Percentiles rank a stretch among this genome's conserved stretches.
Conservation (phyloP, 2,329 filamentous ascomycete species). For the Clarireedia paspali region DNA sequence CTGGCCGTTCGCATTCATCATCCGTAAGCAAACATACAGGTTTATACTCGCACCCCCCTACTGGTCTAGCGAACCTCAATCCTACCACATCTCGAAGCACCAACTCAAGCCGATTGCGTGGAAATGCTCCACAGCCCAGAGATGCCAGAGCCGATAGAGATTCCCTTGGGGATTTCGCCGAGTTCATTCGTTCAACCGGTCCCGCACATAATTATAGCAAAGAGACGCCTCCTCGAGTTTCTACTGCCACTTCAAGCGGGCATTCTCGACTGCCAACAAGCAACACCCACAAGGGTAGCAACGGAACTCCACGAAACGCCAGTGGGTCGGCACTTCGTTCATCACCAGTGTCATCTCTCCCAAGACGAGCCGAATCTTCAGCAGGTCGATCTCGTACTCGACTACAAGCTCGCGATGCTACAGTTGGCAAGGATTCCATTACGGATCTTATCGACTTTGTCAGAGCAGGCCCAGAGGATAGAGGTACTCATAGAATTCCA, state of each 20-base stretch:
- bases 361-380: conserved; percentile 25
- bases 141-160: conserved; percentile 66
- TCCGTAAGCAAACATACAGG: conserved; percentile 20
- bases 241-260: conserved; percentile 5
- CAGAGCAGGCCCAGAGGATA: conserved; percentile 62
- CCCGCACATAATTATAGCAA: conserved; percentile 40
- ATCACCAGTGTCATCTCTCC: conserved; percentile 13
- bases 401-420: conserved; percentile 65
- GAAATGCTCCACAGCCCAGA: conserved; percentile 41
- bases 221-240: conserved; percentile 19
- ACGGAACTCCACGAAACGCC: conserved; percentile 23
- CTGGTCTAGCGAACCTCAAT: conserved; percentile 1
- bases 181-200: conserved; percentile 64
- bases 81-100: neutral
- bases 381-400: conserved; percentile 44
- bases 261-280: neutral
- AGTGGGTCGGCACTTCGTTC: conserved; percentile 17
- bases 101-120: conserved; percentile 17
- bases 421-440: conserved; percentile 55
- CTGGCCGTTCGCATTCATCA: conserved; percentile 22
- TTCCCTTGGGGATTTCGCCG: conserved; percentile 74
- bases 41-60: conserved; percentile 17
- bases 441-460: conserved; percentile 95
- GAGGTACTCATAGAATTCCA: conserved; percentile 64
- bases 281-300: conserved; percentile 25